phyloP scores from a whole-genome alignment of 2,329 filamentous ascomycete species.

The Rhinocladiella mackenziei region DNA sequence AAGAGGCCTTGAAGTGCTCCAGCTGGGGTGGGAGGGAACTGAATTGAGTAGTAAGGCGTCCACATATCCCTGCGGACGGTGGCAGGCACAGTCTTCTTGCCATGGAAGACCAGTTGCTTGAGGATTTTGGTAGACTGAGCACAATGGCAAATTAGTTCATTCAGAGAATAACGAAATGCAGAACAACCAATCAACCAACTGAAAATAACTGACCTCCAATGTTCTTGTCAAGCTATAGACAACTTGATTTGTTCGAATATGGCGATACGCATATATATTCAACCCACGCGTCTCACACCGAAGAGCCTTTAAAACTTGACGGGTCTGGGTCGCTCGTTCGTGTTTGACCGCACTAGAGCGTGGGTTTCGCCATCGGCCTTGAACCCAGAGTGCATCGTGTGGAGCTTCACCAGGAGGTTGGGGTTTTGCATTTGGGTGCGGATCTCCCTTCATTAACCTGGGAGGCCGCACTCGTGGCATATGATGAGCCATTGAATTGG shows the following conservation, averaged over 20 bases:
- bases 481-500: constrained; percentile 21
- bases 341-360: constrained; percentile 43
- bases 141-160: constrained; percentile 8
- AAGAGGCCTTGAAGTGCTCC: constrained; percentile 48
- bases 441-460: constrained; percentile 25
- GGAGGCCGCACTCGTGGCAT: constrained; percentile 30
- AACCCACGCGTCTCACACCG: constrained; percentile 50
- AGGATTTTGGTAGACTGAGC: constrained; percentile 49
- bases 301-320: constrained; percentile 44
- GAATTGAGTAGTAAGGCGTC: constrained; percentile 56
- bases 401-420: constrained; percentile 20
- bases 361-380: constrained; percentile 39
- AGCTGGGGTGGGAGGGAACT: constrained; percentile 45
- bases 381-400: constrained; percentile 34
- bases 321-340: constrained; percentile 37
- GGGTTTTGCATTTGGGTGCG: constrained; percentile 24
- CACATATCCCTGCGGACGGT: constrained; percentile 60
- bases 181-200: not conserved
- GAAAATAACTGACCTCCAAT: constrained; percentile 47
- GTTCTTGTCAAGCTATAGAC: constrained; percentile 58
- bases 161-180: not conserved
- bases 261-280: constrained; percentile 60
- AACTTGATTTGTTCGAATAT: constrained; percentile 61
- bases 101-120: constrained; percentile 58
- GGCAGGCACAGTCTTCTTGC: constrained; percentile 60